Conservation (phyloP, 106 monocot species). For the Gastrodia elata region DNA sequence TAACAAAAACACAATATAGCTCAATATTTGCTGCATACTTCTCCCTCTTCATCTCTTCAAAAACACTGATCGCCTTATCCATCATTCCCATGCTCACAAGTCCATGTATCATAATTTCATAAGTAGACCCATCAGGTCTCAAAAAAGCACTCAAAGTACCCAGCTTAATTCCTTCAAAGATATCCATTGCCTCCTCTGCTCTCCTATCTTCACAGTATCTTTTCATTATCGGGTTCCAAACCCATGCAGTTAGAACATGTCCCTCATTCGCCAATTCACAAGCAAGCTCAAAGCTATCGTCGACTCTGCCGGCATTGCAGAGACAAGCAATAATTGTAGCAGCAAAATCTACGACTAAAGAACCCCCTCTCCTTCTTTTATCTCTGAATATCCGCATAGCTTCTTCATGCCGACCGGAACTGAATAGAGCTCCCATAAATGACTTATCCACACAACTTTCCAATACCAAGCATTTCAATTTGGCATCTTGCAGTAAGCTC, state of each 20-base stretch:
- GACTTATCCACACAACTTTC: constrained; percentile 7
- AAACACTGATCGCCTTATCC: neutral
- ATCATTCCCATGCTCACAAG: constrained; percentile 14
- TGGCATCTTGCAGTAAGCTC: constrained; percentile 10
- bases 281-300: constrained; percentile 13
- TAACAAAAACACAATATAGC: constrained; percentile 17
- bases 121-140: constrained; percentile 15
- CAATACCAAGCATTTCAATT: neutral
- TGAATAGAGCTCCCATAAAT: constrained; percentile 20
- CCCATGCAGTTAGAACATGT: constrained; percentile 17
- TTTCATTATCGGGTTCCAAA: constrained; percentile 18
- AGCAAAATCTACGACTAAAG: constrained; percentile 4
- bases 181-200: constrained; percentile 2
- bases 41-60: constrained; percentile 13
- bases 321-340: constrained; percentile 10
- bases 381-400: constrained; percentile 20
- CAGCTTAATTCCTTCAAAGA: constrained; percentile 17
- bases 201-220: constrained; percentile 19
- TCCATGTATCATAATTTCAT: constrained; percentile 12
- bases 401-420: constrained; percentile 14
- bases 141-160: neutral
- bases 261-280: constrained; percentile 9
- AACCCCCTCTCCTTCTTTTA: constrained; percentile 8
- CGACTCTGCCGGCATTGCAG: constrained; percentile 16
- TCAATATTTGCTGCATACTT: constrained; percentile 12